A percentile compares a stretch with the other conserved stretches of the same genome.
Conservation (phyloP, 148 eudicot genomes). For the Amaranthus cruentus region DNA sequence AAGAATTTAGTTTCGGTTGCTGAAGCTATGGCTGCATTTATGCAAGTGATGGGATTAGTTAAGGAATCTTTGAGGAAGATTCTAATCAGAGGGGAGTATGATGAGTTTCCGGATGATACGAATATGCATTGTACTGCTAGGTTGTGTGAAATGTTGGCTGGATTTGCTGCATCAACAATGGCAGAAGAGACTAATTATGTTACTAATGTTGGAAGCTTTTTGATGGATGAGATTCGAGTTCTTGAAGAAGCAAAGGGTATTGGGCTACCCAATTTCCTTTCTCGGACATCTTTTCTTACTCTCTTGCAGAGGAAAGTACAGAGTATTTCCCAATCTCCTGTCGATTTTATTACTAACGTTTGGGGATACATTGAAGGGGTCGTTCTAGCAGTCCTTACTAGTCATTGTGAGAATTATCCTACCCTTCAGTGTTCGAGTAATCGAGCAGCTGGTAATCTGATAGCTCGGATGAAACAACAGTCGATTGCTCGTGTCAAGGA, state of each 20-base stretch:
- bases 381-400: constrained; percentile 23
- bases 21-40: constrained; percentile 42
- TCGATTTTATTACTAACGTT: constrained; percentile 31
- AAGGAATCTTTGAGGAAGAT: constrained; percentile 52
- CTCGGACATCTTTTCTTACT: constrained; percentile 35
- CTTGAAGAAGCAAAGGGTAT: constrained; percentile 49
- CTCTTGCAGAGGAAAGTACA: constrained; percentile 35
- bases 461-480: constrained; percentile 26
- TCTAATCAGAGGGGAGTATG: constrained; percentile 46
- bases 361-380: constrained; percentile 42
- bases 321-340: constrained; percentile 24
- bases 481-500: constrained; percentile 34
- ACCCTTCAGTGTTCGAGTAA: constrained; percentile 27
- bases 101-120: constrained; percentile 41
- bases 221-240: constrained; percentile 38
- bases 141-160: constrained; percentile 35
- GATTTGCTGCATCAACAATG: constrained; percentile 31
- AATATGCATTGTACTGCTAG: constrained; percentile 50
- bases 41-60: constrained; percentile 38
- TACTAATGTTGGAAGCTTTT: neutral
- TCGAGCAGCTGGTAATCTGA: constrained; percentile 30
- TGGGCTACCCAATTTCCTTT: constrained; percentile 54
- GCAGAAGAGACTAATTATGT: neutral
- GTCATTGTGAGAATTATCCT: constrained; percentile 37
- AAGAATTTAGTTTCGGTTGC: constrained; percentile 29